Conservation (phyloP, 2,329 filamentous ascomycete species). For the Ceratocystis albifundus region DNA sequence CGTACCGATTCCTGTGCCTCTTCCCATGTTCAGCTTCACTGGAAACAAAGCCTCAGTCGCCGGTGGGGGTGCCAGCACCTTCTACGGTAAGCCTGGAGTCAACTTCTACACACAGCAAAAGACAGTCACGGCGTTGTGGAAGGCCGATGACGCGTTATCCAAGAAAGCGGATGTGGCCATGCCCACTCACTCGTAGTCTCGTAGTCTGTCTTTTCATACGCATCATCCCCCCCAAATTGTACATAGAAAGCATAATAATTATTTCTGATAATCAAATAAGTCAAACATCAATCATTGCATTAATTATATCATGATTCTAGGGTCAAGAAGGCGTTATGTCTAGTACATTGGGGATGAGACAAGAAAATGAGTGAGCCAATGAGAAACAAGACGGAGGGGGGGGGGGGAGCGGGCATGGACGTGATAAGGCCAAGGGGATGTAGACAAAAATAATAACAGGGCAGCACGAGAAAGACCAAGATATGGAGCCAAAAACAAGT, state of each 20-base stretch:
- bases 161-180: slow-evolving; percentile 81
- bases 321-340: background rate
- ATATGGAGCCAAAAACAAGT: background rate
- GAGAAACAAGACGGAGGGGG: background rate
- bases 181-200: slow-evolving; percentile 41
- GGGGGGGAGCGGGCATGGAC: background rate
- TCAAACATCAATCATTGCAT: slow-evolving; percentile 9
- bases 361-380: background rate
- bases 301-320: slow-evolving; percentile 1
- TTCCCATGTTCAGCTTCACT: slow-evolving; percentile 62
- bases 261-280: background rate
- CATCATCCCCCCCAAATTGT: background rate
- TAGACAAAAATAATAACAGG: background rate
- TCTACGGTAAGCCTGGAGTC: slow-evolving; percentile 87
- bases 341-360: background rate
- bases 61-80: slow-evolving; percentile 82
- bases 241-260: slow-evolving; percentile 10
- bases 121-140: slow-evolving; percentile 90
- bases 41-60: slow-evolving; percentile 84
- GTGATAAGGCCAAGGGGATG: background rate
- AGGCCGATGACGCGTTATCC: slow-evolving; percentile 45
- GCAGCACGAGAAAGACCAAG: slow-evolving; percentile 9
- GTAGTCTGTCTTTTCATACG: background rate
- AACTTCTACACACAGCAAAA: slow-evolving; percentile 96
- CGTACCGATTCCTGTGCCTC: slow-evolving; percentile 61